Evolutionary conservation across 1,139 yeast genomes (phyloP).

Genomic region (Spathaspora sp.): DNA sequence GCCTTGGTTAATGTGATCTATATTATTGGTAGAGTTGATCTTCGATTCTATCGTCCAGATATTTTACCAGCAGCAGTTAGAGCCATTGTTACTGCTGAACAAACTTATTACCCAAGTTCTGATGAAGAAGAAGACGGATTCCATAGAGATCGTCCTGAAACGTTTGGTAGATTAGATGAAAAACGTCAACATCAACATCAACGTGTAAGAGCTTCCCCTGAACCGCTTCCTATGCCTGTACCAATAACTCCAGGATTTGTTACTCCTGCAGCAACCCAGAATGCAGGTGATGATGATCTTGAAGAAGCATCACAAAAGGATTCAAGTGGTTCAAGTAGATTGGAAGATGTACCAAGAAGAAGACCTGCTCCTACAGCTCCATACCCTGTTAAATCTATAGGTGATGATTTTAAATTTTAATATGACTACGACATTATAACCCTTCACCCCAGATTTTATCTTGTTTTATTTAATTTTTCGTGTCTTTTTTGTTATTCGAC

Average conservation of each 20-base stretch:
- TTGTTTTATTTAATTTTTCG: background rate
- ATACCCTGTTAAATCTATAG: background rate
- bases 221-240: background rate
- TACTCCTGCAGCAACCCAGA: too few relatives aligned
- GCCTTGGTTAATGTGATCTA: conserved; percentile 34
- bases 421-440: too few relatives aligned
- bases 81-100: conserved; percentile 43
- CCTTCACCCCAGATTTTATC: background rate
- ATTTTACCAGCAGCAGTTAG: conserved; percentile 37
- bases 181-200: background rate
- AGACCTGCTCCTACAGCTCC: background rate
- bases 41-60: conserved; percentile 49
- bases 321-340: background rate
- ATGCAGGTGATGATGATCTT: background rate
- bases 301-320: background rate
- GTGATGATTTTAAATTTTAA: background rate
- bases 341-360: background rate
- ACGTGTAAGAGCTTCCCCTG: too few relatives aligned
- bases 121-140: conserved; percentile 20
- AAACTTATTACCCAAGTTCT: conserved; percentile 25
- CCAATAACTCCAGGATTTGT: background rate
- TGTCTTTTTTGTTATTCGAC: too few relatives aligned
- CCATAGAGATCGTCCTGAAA: conserved; percentile 16
- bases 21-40: conserved; percentile 45
- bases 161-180: conserved; percentile 10